These are phyloP conservation scores for Tulasnella sp. DNA, from an alignment of 768 basidiomycete genomes.

Conservation along the genomic window DNA sequence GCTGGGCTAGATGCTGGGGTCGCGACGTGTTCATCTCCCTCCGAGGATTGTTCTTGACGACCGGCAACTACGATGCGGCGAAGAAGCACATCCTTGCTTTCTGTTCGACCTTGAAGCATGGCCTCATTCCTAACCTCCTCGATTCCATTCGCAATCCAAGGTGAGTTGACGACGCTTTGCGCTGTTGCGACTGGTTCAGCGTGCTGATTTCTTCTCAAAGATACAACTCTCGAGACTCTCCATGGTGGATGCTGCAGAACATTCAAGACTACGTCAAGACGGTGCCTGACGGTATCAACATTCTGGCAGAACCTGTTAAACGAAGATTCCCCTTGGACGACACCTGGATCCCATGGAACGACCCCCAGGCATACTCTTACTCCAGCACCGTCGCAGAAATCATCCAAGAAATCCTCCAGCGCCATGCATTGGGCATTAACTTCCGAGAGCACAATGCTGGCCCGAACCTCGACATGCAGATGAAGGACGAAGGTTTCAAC, in stretches of 20 bases:
- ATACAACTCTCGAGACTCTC: conserved; percentile 95
- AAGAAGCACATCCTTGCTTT: conserved; percentile 89
- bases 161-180: conserved; percentile 40
- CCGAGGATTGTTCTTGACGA: conserved; percentile 88
- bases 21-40: conserved; percentile 91
- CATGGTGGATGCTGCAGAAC: conserved; percentile 99
- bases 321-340: conserved; percentile 95
- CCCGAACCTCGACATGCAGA: conserved; percentile 94
- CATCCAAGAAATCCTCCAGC: conserved; percentile 92
- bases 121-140: conserved; percentile 90
- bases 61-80: conserved; percentile 82
- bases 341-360: conserved; percentile 90
- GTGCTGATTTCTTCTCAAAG: conserved; percentile 38
- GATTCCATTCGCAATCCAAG: conserved; percentile 84
- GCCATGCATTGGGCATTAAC: conserved; percentile 85
- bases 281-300: conserved; percentile 77
- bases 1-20: conserved; percentile 98
- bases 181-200: not conserved
- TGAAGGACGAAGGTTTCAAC: conserved; percentile 88
- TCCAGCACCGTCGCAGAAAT: conserved; percentile 87
- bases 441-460: conserved; percentile 98
- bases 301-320: conserved; percentile 76
- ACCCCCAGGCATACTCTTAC: conserved; percentile 73
- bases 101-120: conserved; percentile 89
- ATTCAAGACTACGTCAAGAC: conserved; percentile 88